Conservation (phyloP, 208 protist genomes). For the Naegleria fowleri region DNA sequence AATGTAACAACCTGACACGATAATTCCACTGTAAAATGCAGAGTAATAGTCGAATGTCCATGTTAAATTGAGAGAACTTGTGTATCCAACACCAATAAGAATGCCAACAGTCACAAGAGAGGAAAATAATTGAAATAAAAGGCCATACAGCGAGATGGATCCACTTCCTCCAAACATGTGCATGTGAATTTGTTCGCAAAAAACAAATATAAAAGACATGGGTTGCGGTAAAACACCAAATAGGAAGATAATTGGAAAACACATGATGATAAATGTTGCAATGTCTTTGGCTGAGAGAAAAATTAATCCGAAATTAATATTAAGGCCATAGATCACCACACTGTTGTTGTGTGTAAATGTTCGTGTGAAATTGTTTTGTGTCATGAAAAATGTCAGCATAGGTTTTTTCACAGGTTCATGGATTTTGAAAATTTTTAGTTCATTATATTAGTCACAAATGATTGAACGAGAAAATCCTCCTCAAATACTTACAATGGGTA, state of each 20-base stretch:
- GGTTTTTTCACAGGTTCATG: not conserved
- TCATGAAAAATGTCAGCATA: not conserved
- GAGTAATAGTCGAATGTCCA: not conserved
- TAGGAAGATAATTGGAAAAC: constrained; percentile 3
- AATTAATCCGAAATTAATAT: not conserved
- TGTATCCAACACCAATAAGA: constrained; percentile 17
- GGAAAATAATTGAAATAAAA: not conserved
- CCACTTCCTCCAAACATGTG: constrained; percentile 18
- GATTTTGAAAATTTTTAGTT: not conserved
- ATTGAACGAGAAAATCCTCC: too few species aligned
- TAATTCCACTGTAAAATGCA: not conserved
- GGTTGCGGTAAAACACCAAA: not conserved
- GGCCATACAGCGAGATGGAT: not conserved
- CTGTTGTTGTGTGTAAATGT: not conserved
- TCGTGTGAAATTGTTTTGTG: not conserved
- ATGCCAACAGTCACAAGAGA: not conserved
- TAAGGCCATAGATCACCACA: not conserved
- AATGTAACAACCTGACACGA: not conserved
- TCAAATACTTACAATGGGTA: not conserved
- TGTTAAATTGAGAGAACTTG: not conserved
- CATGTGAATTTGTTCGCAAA: constrained; percentile 6
- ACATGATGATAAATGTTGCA: not conserved
- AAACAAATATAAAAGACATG: not conserved
- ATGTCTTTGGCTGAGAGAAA: not conserved
- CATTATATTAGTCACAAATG: not conserved